phyloP scores from a whole-genome alignment of 1,139 yeast species.

The Trichomonascaceae sp. region DNA sequence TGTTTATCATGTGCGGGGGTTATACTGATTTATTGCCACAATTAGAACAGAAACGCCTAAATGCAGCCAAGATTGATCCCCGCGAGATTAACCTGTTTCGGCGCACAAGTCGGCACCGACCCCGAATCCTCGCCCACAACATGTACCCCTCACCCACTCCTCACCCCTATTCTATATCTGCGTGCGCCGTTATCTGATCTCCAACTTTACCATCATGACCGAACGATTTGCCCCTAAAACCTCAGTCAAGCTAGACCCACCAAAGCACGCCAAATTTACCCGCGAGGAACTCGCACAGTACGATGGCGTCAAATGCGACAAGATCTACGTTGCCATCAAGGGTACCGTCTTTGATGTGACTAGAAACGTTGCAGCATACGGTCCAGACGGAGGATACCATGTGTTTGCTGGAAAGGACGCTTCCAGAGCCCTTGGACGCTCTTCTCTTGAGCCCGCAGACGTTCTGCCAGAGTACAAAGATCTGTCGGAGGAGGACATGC shows the following conservation, averaged over 20 bases:
- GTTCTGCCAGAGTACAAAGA: constrained; percentile 61
- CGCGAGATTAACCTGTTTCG: no score
- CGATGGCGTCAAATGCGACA: constrained; percentile 33
- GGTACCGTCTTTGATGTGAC: constrained; percentile 73
- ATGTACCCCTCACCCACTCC: no score
- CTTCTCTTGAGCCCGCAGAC: constrained; percentile 37
- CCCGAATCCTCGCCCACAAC: no score
- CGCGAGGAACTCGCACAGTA: constrained; percentile 30
- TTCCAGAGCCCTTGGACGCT: constrained; percentile 53
- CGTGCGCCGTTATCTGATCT: no score
- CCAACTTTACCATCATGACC: no score
- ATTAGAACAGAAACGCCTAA: no score
- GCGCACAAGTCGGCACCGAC: no score
- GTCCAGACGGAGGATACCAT: constrained; percentile 63
- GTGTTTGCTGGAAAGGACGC: constrained; percentile 68
- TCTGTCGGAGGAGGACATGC: constrained; percentile 45
- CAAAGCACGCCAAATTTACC: constrained; percentile 32
- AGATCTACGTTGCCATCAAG: constrained; percentile 58
- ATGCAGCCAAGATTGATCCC: no score
- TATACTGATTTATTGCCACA: no score
- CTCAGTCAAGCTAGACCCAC: constrained; percentile 37
- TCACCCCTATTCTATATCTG: no score
- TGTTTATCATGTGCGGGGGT: no score
- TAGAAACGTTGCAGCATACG: constrained; percentile 50
- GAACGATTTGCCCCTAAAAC: constrained; percentile 36